phyloP scores from a whole-genome alignment of 1,284 basidiomycete genomes.

The Exsudoporus floridanus region DNA sequence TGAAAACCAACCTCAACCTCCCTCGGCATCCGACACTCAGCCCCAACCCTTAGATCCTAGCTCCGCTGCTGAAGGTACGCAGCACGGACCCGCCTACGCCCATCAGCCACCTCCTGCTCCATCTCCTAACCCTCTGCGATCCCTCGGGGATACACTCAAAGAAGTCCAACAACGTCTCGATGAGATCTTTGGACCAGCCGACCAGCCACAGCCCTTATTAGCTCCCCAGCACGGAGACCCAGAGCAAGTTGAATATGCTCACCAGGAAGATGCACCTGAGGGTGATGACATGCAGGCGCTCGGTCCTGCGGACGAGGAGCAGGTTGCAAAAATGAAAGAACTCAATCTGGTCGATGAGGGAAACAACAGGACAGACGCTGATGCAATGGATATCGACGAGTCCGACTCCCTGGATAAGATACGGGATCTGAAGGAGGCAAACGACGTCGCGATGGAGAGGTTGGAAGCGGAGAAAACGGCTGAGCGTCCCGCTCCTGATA shows the following conservation, averaged over 20 bases:
- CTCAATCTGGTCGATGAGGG: conserved; percentile 73
- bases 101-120: conserved; percentile 37
- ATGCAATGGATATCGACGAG: conserved; percentile 51
- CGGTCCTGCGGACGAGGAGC: conserved; percentile 82
- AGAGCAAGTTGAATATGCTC: conserved; percentile 79
- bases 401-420: conserved; percentile 15
- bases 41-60: conserved; percentile 33
- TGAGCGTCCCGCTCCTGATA: conserved; percentile 35
- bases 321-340: conserved; percentile 79
- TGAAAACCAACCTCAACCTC: conserved; percentile 10
- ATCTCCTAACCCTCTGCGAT: conserved; percentile 67
- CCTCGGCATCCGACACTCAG: conserved; percentile 15
- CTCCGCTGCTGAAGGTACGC: conserved; percentile 41
- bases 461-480: conserved; percentile 35
- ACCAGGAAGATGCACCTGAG: conserved; percentile 48
- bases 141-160: conserved; percentile 83
- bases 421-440: conserved; percentile 28
- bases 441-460: conserved; percentile 30
- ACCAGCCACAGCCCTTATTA: conserved; percentile 22
- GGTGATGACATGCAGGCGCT: conserved; percentile 87
- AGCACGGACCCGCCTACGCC: conserved; percentile 52
- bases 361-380: conserved; percentile 25
- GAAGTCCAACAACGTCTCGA: conserved; percentile 75
- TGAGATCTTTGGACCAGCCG: conserved; percentile 70
- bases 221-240: conserved; percentile 22